A percentile compares a stretch with the other conserved stretches of the same genome.
Evolutionary conservation across 768 basidiomycete species (phyloP).

Genomic region (Phlebiopsis flavidoalba): DNA sequence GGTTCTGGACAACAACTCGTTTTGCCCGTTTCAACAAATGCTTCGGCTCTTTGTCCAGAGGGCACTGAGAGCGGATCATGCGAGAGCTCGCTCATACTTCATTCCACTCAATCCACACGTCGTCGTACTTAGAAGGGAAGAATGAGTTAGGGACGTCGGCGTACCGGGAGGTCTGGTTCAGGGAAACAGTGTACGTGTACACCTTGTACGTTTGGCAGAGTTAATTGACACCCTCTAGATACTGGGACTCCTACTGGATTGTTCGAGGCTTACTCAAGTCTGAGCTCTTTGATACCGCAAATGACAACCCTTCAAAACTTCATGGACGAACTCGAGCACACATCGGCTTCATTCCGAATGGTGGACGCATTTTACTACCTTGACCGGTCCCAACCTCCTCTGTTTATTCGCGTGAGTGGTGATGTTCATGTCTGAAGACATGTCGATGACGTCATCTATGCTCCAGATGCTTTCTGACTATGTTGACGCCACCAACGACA

Average conservation of each 20-base stretch:
- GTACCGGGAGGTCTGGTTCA: slow-evolving; percentile 85
- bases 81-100: slow-evolving; percentile 76
- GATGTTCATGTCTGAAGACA: neutral
- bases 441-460: slow-evolving; percentile 66
- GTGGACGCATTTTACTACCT: slow-evolving; percentile 83
- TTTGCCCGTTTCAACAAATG: slow-evolving; percentile 69
- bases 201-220: neutral
- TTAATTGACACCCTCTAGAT: slow-evolving; percentile 29
- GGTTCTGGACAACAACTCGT: slow-evolving; percentile 82
- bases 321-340: slow-evolving; percentile 81
- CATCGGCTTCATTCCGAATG: slow-evolving; percentile 93
- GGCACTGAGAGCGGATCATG: slow-evolving; percentile 43
- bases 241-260: slow-evolving; percentile 82
- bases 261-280: slow-evolving; percentile 82
- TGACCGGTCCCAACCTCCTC: slow-evolving; percentile 22
- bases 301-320: slow-evolving; percentile 85
- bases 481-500: slow-evolving; percentile 66
- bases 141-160: too few species aligned
- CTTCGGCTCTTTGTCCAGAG: slow-evolving; percentile 55
- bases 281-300: slow-evolving; percentile 65
- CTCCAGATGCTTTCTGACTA: slow-evolving; percentile 92
- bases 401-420: neutral
- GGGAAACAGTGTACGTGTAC: slow-evolving; percentile 70
- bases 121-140: too few species aligned
- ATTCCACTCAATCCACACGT: slow-evolving; percentile 90